These are phyloP conservation scores for Dinochytrium kinnereticum DNA, from an alignment of 371 early-diverging fungal genomes.

Conservation along the genomic window DNA sequence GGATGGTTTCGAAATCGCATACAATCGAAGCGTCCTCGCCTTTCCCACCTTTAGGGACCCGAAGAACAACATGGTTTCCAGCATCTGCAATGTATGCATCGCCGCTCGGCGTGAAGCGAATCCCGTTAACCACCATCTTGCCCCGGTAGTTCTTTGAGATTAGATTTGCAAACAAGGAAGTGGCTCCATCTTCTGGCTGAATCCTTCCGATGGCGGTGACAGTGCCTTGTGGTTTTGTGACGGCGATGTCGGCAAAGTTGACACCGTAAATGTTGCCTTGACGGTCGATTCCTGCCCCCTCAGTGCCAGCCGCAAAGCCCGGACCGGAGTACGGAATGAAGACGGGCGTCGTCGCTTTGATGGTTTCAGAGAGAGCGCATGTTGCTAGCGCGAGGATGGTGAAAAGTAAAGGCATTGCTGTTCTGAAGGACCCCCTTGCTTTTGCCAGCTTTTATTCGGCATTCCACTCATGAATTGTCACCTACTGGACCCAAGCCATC, in stretches of 20 bases:
- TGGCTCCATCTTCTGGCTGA: neutral
- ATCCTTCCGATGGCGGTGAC: neutral
- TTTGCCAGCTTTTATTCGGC: no score
- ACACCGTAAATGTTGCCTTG: neutral
- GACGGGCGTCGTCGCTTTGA: neutral
- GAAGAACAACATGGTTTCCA: slow-evolving; percentile 1
- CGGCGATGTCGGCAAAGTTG: neutral
- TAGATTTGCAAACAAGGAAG: neutral
- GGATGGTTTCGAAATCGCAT: neutral
- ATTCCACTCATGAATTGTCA: no score
- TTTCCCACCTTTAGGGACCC: neutral
- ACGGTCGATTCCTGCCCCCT: neutral
- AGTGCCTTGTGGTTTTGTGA: neutral
- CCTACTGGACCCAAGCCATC: no score
- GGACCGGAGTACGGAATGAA: neutral
- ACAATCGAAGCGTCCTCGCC: neutral
- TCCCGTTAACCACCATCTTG: neutral
- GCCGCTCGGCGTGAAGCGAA: neutral
- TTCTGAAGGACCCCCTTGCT: no score
- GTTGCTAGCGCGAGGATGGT: no score
- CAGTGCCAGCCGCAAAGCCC: neutral
- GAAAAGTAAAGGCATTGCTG: no score
- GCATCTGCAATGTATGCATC: neutral
- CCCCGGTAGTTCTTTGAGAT: neutral
- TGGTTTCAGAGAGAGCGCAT: neutral